Percentiles rank a stretch among this genome's conserved stretches.
Conservation (phyloP, 768 basidiomycete genomes). For the Mycena rebaudengoi region DNA sequence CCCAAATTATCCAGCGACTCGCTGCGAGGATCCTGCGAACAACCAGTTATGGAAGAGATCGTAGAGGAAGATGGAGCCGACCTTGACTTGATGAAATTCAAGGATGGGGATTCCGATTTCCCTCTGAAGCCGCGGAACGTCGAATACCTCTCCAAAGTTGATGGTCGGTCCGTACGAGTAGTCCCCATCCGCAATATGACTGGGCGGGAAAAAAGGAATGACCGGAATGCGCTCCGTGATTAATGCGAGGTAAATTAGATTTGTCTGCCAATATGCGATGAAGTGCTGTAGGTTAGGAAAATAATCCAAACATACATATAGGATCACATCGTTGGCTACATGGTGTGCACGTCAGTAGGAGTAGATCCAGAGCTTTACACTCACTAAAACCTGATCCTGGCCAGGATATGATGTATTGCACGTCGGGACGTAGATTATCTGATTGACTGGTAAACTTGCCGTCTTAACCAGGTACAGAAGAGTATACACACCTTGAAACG, state of each 20-base stretch:
- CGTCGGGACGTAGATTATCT: neutral
- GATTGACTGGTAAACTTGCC: too few relatives aligned
- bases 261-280: neutral
- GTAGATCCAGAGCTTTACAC: neutral
- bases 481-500: too few relatives aligned
- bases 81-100: slow-evolving; percentile 47
- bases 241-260: neutral
- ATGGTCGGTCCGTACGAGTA: slow-evolving; percentile 23
- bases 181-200: neutral
- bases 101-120: slow-evolving; percentile 39
- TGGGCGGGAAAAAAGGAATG: neutral
- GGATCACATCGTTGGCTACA: neutral
- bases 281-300: too few relatives aligned
- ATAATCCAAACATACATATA: neutral
- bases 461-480: too few relatives aligned
- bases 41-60: neutral
- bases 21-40: neutral
- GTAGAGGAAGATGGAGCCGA: neutral
- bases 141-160: slow-evolving; percentile 44
- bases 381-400: neutral
- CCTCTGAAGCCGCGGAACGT: slow-evolving; percentile 39
- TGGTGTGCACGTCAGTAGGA: neutral
- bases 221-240: slow-evolving; percentile 4
- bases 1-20: neutral
- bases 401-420: neutral